Conservation (phyloP, 208 protist species). For the Novymonas esmeraldas region DNA sequence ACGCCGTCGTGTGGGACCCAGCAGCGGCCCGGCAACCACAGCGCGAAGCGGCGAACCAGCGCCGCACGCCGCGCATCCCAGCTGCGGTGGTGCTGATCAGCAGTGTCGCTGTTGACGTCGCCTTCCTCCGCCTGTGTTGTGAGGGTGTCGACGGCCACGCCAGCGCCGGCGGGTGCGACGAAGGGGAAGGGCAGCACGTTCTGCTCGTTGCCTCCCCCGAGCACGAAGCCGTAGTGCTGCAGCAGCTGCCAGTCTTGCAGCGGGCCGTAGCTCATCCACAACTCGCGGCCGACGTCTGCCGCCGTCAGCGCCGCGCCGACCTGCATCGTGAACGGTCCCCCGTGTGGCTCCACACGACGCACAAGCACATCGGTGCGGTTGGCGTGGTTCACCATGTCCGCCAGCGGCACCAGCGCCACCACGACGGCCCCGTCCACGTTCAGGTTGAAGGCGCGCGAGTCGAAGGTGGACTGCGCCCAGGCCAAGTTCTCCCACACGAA, state of each 20-base stretch:
- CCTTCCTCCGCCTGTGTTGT: constrained; percentile 1
- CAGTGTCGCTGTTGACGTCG: constrained; percentile 6
- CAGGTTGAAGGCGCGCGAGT: constrained; percentile 90
- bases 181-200: constrained; percentile 88
- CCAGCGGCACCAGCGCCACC: constrained; percentile 76
- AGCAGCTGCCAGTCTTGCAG: constrained; percentile 93
- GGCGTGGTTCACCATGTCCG: constrained; percentile 92
- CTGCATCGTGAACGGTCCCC: constrained; percentile 83
- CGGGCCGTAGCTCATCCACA: constrained; percentile 94
- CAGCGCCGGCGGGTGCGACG: constrained; percentile 14
- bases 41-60: constrained; percentile 50
- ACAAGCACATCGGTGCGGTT: constrained; percentile 81
- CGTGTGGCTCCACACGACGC: constrained; percentile 64
- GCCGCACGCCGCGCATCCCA: constrained; percentile 59
- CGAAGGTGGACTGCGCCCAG: constrained; percentile 88
- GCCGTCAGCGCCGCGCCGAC: constrained; percentile 63
- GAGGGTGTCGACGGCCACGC: not conserved
- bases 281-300: constrained; percentile 69
- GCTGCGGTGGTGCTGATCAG: constrained; percentile 4
- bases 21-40: constrained; percentile 56
- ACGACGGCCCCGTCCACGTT: constrained; percentile 76
- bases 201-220: constrained; percentile 68
- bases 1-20: constrained; percentile 66
- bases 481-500: constrained; percentile 64
- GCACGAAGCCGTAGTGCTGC: constrained; percentile 91